phyloP scores from a whole-genome alignment of 2,329 filamentous ascomycete genomes.

The Daldinia sp. region DNA sequence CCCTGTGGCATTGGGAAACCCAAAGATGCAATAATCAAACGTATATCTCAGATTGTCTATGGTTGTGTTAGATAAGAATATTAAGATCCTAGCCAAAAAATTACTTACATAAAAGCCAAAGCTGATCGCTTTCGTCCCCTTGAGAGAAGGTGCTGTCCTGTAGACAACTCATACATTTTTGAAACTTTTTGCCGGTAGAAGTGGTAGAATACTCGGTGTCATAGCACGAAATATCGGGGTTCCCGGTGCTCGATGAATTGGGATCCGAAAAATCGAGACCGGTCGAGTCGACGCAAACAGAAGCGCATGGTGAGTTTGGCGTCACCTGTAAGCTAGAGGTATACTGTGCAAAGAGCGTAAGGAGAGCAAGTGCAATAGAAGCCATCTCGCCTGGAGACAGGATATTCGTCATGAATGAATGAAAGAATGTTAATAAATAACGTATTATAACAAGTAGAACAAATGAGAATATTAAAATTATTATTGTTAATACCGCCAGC shows the following conservation, averaged over 20 bases:
- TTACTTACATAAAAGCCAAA: conserved; percentile 65
- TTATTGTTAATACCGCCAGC: conserved; percentile 39
- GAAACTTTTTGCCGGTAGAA: conserved; percentile 55
- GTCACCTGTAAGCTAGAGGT: conserved; percentile 56
- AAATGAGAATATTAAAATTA: conserved; percentile 34
- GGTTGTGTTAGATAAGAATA: conserved; percentile 18
- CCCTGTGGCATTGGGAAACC: conserved; percentile 57
- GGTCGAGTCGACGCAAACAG: conserved; percentile 57
- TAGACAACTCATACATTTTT: conserved; percentile 61
- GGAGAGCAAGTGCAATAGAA: conserved; percentile 36
- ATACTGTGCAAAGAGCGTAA: conserved; percentile 37
- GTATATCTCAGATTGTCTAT: conserved; percentile 63
- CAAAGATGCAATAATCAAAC: conserved; percentile 62
- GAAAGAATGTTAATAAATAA: conserved; percentile 11
- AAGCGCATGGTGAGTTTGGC: conserved; percentile 62
- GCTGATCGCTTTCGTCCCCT: conserved; percentile 60
- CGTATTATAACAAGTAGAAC: conserved; percentile 8
- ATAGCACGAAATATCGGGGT: conserved; percentile 57
- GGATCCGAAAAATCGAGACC: conserved; percentile 55
- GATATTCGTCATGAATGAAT: conserved; percentile 8
- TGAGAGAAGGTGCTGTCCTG: conserved; percentile 59
- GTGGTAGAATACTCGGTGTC: conserved; percentile 54
- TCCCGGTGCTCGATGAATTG: conserved; percentile 55
- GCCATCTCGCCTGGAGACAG: conserved; percentile 42
- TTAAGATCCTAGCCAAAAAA: not conserved